Base-by-base conservation (phyloP, 345 rosid species). In the Kandelia obovata region DNA sequence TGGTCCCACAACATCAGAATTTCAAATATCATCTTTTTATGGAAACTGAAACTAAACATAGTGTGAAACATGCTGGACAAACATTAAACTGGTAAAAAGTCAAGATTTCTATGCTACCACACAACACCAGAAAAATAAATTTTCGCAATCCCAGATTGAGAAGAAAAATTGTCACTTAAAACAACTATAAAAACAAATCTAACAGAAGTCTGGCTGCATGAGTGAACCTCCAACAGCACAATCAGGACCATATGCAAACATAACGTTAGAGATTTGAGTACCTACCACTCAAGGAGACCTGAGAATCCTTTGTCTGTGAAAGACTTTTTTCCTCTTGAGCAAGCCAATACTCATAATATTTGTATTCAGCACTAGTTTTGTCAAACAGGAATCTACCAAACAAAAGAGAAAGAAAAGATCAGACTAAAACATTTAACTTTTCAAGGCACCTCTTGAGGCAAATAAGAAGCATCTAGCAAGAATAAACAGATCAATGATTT, bases 331-430 rank as follows among this genome's bases (percentile, higher is more conserved):
- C 94, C 87, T 96, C 99, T 77, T 90, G 96, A 5, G 83, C 82
- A 70, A 92, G 96, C 80, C 68, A 86, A 75, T 79, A 86, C 72
- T 81, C 81, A 69, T 92, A 90, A 69, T 96, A 96, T 71, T 92
- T 96, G 84, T 86, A 92, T 60, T 90, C 98, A 32, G 88, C 75
- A 77, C 91, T 89, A 64, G 78, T 81, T 88, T 85, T 85, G 61
- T 96, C 91, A 75, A 89, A 90, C 70, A 92, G 85, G 84, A 96
- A 92, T 64, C 99, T 96, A 82, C 76, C 79, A 7, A 56, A 27
- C 35, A 32, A 32, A 32, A 6, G 35, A 46, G 70, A 79, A 79
- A 59, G 27, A 66, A 15, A 19, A 62, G 53, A 69, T 51, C 39
- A 62, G 65, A 35, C 34, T 67, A n/a, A 28, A 16, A 62, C 15